These are phyloP conservation scores for Spirogloea muscicola DNA, from an alignment of 139 green algal genomes.

Conservation along the genomic window DNA sequence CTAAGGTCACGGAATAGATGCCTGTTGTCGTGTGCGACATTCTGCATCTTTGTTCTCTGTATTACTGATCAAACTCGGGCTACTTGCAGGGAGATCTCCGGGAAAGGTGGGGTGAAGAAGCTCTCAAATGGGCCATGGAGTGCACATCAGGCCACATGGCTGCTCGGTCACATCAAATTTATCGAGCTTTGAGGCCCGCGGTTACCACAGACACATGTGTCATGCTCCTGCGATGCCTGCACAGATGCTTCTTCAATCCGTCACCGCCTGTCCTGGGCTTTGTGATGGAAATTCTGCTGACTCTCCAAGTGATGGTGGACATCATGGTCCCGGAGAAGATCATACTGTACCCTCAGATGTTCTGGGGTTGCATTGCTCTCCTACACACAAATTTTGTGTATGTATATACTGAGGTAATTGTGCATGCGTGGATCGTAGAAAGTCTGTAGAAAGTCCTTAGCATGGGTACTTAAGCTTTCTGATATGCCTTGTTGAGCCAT, in stretches of 20 bases:
- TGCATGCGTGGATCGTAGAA: too few species aligned
- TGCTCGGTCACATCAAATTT: constrained; percentile 71
- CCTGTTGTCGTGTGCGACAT: too few species aligned
- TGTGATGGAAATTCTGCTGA: constrained; percentile 53
- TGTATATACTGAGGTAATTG: too few species aligned
- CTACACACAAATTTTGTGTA: constrained; percentile 67
- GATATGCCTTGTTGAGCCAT: too few species aligned
- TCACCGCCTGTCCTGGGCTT: constrained; percentile 42
- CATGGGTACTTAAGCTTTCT: too few species aligned
- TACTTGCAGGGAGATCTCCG: constrained; percentile 60
- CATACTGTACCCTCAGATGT: constrained; percentile 80
- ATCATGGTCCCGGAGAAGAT: constrained; percentile 59
- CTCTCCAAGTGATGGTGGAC: constrained; percentile 56
- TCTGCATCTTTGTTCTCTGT: too few species aligned
- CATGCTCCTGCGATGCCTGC: constrained; percentile 69
- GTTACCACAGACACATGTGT: constrained; percentile 61
- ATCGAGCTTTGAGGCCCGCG: constrained; percentile 67
- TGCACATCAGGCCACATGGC: constrained; percentile 60
- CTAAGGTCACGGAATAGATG: too few species aligned
- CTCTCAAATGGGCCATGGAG: constrained; percentile 74
- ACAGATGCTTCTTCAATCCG: constrained; percentile 63
- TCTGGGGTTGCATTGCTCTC: constrained; percentile 64
- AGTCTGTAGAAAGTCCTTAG: too few species aligned
- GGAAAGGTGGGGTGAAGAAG: constrained; percentile 70
- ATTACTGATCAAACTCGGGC: too few species aligned